These are phyloP conservation scores for Hygrophoropsis aurantiaca DNA, from an alignment of 768 basidiomycete genomes.

Conservation along the genomic window DNA sequence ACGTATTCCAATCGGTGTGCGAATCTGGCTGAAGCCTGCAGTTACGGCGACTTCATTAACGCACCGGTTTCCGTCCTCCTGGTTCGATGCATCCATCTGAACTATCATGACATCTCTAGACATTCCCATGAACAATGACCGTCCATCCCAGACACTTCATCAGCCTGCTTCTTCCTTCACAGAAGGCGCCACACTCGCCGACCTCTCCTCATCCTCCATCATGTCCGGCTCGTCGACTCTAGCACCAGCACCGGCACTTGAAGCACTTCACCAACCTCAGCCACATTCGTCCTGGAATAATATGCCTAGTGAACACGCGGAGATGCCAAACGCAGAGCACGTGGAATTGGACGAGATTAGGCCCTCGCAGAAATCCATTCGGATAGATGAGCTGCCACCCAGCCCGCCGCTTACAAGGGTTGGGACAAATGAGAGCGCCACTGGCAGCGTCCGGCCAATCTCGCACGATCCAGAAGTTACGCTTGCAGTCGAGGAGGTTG, in stretches of 20 bases:
- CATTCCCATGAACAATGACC: slow-evolving; percentile 16
- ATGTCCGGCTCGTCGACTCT: slow-evolving; percentile 16
- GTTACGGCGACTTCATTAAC: too few species aligned
- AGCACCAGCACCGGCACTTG: slow-evolving; percentile 5
- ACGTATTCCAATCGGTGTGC: background rate
- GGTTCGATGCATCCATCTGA: slow-evolving; percentile 17
- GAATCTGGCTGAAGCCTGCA: background rate
- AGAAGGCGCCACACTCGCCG: background rate
- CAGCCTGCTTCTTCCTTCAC: background rate
- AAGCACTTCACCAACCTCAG: too few species aligned
- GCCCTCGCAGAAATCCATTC: slow-evolving; percentile 10
- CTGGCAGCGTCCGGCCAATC: background rate
- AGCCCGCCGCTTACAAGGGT: slow-evolving; percentile 31
- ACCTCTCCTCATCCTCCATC: slow-evolving; percentile 8
- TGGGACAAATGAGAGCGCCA: slow-evolving; percentile 15
- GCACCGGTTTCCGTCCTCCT: too few species aligned
- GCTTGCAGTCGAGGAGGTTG: slow-evolving; percentile 16
- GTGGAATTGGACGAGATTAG: slow-evolving; percentile 1
- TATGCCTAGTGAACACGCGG: background rate
- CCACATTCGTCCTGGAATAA: too few species aligned
- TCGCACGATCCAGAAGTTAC: slow-evolving; percentile 4
- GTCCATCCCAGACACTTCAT: slow-evolving; percentile 4
- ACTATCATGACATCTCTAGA: slow-evolving; percentile 30
- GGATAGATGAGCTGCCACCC: slow-evolving; percentile 23
- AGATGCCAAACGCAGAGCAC: slow-evolving; percentile 4